These are phyloP conservation scores for Aspergillus sp. DNA, from an alignment of 2,329 filamentous ascomycete species.

Conservation along the genomic window DNA sequence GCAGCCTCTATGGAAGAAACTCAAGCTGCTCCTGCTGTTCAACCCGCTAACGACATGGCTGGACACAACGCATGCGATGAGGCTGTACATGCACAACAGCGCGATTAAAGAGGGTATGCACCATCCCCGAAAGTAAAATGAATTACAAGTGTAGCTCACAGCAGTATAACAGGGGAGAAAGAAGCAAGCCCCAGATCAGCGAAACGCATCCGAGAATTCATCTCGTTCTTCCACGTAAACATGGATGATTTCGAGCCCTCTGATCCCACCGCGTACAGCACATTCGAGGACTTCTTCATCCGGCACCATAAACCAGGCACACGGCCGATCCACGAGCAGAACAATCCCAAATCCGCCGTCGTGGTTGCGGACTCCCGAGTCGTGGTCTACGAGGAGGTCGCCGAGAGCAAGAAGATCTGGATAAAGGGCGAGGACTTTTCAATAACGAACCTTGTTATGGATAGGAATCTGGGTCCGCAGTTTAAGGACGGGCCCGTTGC, in stretches of 20 bases:
- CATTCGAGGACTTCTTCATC: slow-evolving; percentile 43
- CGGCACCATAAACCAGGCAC: slow-evolving; percentile 31
- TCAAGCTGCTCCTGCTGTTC: slow-evolving; percentile 44
- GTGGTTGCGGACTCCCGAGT: slow-evolving; percentile 39
- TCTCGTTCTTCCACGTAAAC: slow-evolving; percentile 20
- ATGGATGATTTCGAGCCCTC: slow-evolving; percentile 37
- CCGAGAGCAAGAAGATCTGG: slow-evolving; percentile 37
- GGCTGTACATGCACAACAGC: slow-evolving; percentile 39
- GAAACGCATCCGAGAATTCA: slow-evolving; percentile 35
- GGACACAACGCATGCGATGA: slow-evolving; percentile 38
- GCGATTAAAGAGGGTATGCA: slow-evolving; percentile 29
- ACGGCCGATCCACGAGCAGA: slow-evolving; percentile 34
- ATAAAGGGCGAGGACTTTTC: slow-evolving; percentile 48
- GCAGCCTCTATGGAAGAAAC: slow-evolving; percentile 41
- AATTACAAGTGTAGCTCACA: background rate
- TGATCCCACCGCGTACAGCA: slow-evolving; percentile 35
- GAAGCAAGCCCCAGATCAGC: slow-evolving; percentile 32
- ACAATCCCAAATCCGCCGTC: slow-evolving; percentile 30
- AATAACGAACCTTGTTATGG: slow-evolving; percentile 40
- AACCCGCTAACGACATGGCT: slow-evolving; percentile 44
- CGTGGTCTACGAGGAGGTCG: slow-evolving; percentile 37
- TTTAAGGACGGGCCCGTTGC: slow-evolving; percentile 40
- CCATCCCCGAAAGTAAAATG: background rate
- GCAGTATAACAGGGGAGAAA: background rate
- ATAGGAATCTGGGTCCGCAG: slow-evolving; percentile 29